Conservation (phyloP, 2,329 filamentous ascomycete genomes). For the Immersiporthe knoxdaviesiana region DNA sequence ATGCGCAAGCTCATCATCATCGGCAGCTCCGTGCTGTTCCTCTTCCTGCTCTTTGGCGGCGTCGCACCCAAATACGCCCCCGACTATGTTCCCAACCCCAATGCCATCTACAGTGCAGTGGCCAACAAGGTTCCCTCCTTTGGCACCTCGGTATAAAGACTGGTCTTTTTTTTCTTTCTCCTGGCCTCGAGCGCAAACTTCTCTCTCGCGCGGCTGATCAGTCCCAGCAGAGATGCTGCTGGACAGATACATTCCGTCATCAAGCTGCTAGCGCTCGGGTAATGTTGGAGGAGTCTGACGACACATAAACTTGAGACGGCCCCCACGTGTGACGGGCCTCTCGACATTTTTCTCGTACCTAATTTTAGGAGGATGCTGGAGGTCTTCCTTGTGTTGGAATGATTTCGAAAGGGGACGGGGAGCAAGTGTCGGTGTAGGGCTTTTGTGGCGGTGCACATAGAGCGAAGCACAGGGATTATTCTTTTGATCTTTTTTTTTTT, state of each 20-base stretch:
- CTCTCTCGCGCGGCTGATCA: not conserved
- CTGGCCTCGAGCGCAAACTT: not conserved
- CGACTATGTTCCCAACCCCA: constrained; percentile 52
- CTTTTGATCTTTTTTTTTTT: not conserved
- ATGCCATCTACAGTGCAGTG: constrained; percentile 52
- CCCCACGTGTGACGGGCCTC: not conserved
- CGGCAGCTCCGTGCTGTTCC: constrained; percentile 60
- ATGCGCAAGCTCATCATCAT: constrained; percentile 79
- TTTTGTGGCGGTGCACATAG: constrained; percentile 10
- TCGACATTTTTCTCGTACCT: constrained; percentile 15
- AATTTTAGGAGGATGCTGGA: constrained; percentile 13
- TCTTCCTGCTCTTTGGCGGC: constrained; percentile 73
- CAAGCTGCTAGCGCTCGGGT: not conserved
- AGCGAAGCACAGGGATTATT: constrained; percentile 7
- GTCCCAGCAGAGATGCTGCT: not conserved
- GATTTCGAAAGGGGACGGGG: constrained; percentile 1
- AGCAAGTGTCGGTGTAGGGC: not conserved
- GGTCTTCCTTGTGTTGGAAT: constrained; percentile 2
- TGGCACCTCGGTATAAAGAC: constrained; percentile 13
- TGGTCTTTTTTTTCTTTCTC: too few species aligned
- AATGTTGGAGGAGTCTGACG: not conserved
- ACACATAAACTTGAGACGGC: constrained; percentile 5
- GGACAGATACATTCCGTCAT: not conserved
- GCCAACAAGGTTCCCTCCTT: constrained; percentile 47
- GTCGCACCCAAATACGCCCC: constrained; percentile 64